A percentile compares a stretch with the other conserved stretches of the same genome.
Evolutionary conservation across 2,329 filamentous ascomycete genomes (phyloP).

Genomic region (Fusarium sacchari): DNA sequence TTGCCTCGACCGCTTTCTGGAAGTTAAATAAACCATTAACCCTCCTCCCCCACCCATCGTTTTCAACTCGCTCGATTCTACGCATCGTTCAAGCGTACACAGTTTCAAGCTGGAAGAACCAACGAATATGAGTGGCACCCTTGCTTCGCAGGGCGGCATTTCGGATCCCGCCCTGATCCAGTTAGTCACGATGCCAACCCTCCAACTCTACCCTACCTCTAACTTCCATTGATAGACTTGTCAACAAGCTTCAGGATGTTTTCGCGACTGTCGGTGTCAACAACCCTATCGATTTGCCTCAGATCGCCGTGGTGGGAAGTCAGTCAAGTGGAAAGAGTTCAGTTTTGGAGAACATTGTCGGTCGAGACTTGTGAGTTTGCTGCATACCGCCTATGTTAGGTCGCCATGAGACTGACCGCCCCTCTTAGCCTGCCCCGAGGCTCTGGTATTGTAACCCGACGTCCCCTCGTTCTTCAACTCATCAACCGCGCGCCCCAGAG

Average conservation of each 20-base stretch:
- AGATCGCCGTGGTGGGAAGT: conserved; percentile 97
- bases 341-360: conserved; percentile 98
- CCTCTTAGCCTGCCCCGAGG: conserved; percentile 85
- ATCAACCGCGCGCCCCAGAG: conserved; percentile 85
- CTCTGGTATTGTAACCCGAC: conserved; percentile 94
- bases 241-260: conserved; percentile 99
- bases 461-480: conserved; percentile 95
- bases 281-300: conserved; percentile 98
- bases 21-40: conserved; percentile 24
- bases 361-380: conserved; percentile 89
- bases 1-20: conserved; percentile 36
- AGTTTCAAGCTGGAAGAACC: conserved; percentile 12
- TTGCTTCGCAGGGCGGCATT: conserved; percentile 66
- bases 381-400: conserved; percentile 16
- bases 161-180: conserved; percentile 74
- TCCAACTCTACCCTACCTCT: conserved; percentile 31
- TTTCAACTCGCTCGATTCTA: conserved; percentile 23
- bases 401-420: conserved; percentile 21
- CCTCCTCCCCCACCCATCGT: conserved; percentile 19
- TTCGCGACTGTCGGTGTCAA: conserved; percentile 98
- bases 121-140: conserved; percentile 49
- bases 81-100: conserved; percentile 14
- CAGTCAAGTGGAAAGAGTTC: conserved; percentile 99
- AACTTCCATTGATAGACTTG: conserved; percentile 66
- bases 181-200: conserved; percentile 51